Base-by-base conservation (phyloP, 1,284 basidiomycete species). In the Phylloporus sp. region DNA sequence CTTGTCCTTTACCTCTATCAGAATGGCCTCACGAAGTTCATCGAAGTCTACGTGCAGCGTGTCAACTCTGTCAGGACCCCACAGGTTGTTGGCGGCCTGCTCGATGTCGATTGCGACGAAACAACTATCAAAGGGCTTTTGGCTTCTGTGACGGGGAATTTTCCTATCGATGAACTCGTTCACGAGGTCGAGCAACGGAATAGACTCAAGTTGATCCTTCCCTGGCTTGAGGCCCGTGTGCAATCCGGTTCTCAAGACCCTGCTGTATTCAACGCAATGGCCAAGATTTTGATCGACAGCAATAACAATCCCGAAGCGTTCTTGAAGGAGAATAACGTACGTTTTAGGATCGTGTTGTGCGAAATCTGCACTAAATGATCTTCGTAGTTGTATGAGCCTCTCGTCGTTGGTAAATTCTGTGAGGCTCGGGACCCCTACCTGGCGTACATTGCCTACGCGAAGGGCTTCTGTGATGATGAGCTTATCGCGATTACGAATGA, bases 41-140 rank as follows among this genome's bases (percentile, higher is more conserved):
- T 99, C 81, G 98, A 99, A 84, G 96, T 99, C 37, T 99, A 99
- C 81, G 98, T 99, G 12, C 97, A 99, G 80, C 91, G 94, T 41
- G 98, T 99, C 83, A 99, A 99, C 86, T 96, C 97, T 43, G 92
- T 95, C 66, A 89, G 98, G 65, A 98, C 98, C 4, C 98, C 98
- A n/a, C 97, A 99, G 82, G 98, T 99, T 72, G 88, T 99, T 71
- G 98, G 98, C 74, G 98, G 96, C 64, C 84, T 99, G 37, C 88
- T 99, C 71, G 98, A 99, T 78, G 98, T 99, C 49, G 98, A 99
- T 82, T 99, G 98, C 77, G 98, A 98, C 69, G 98, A 99, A 84
- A 87, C 86, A 3, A 96, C 95, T 23, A 98, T 99, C 87, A 99
- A 99, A 87, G 90, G 92, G 72, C 84, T 99, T 27, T 86, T 99